Evolutionary conservation across 2,329 filamentous ascomycete genomes (phyloP).

Genomic region (Alternaria gaisen): DNA sequence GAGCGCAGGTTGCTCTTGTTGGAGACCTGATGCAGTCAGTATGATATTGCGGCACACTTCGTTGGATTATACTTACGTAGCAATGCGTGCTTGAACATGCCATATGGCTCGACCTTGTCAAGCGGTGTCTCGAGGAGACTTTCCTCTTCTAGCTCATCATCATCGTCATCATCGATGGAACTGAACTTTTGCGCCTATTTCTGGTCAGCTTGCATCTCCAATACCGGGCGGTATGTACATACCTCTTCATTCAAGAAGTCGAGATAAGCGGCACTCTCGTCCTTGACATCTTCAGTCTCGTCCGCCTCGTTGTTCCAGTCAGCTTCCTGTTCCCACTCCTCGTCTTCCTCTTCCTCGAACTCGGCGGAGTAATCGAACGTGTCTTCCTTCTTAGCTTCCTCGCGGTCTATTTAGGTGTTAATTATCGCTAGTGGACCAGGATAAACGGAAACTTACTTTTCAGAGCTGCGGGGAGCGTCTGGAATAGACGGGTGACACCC

Average conservation of each 20-base stretch:
- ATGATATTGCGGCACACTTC: neutral
- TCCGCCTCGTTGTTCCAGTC: conserved; percentile 72
- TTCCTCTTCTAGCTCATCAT: conserved; percentile 92
- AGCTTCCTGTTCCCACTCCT: conserved; percentile 79
- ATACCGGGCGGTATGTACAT: conserved; percentile 33
- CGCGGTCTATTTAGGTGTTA: conserved; percentile 69
- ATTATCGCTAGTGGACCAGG: conserved; percentile 21
- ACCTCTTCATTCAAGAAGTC: conserved; percentile 95
- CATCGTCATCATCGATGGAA: conserved; percentile 73
- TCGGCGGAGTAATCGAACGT: conserved; percentile 83
- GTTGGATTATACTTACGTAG: conserved; percentile 70
- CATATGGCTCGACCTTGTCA: conserved; percentile 94
- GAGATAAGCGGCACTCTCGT: conserved; percentile 92
- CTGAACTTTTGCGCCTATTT: conserved; percentile 82
- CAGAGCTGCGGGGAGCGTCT: conserved; percentile 84
- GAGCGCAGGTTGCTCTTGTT: conserved; percentile 89
- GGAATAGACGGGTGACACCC: conserved; percentile 90
- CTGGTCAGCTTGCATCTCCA: conserved; percentile 36
- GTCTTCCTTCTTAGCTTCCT: conserved; percentile 85
- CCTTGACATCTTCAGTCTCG: conserved; percentile 74
- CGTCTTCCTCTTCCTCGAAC: conserved; percentile 78
- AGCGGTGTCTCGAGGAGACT: conserved; percentile 91
- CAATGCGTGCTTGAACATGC: conserved; percentile 83
- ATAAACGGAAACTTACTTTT: conserved; percentile 69
- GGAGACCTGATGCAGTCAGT: conserved; percentile 70